A percentile compares a stretch with the other conserved stretches of the same genome.
Conservation (phyloP, 768 basidiomycete genomes). For the Coprinopsis strossmayeri region DNA sequence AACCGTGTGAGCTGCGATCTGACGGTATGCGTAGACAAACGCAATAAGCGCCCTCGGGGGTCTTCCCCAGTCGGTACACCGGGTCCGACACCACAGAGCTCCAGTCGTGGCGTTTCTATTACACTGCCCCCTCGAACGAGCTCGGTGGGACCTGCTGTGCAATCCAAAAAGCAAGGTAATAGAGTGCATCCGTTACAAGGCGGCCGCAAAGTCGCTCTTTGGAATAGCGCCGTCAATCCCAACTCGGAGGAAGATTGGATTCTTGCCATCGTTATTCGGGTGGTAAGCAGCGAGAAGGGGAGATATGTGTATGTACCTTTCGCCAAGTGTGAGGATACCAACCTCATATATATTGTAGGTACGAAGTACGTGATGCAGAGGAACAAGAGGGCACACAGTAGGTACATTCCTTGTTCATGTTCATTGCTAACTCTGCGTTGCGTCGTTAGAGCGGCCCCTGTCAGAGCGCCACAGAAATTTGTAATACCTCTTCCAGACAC, state of each 20-base stretch:
- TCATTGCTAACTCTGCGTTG: constrained; percentile 7
- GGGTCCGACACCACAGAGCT: constrained; percentile 23
- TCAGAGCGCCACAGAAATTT: constrained; percentile 60
- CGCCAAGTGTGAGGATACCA: background rate
- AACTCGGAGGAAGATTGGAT: constrained; percentile 67
- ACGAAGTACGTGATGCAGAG: constrained; percentile 83
- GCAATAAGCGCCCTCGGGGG: constrained; percentile 68
- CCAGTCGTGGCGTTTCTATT: constrained; percentile 44
- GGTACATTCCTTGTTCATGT: constrained; percentile 13
- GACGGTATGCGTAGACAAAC: constrained; percentile 58
- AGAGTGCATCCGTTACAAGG: constrained; percentile 60
- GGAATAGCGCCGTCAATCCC: constrained; percentile 50
- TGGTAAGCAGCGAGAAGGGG: constrained; percentile 67
- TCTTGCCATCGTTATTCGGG: constrained; percentile 66
- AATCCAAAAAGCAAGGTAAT: constrained; percentile 56
- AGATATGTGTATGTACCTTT: constrained; percentile 31
- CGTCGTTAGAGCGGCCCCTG: background rate
- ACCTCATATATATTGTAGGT: constrained; percentile 41
- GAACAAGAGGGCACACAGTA: constrained; percentile 71
- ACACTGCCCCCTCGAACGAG: constrained; percentile 47
- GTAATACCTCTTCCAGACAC: constrained; percentile 82
- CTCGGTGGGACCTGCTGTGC: constrained; percentile 55
- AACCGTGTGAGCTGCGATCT: no score
- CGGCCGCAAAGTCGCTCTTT: constrained; percentile 78
- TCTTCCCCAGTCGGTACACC: constrained; percentile 61